These are phyloP conservation scores for Leptographium lundbergii DNA, from an alignment of 2,329 filamentous ascomycete species.

Conservation along the genomic window DNA sequence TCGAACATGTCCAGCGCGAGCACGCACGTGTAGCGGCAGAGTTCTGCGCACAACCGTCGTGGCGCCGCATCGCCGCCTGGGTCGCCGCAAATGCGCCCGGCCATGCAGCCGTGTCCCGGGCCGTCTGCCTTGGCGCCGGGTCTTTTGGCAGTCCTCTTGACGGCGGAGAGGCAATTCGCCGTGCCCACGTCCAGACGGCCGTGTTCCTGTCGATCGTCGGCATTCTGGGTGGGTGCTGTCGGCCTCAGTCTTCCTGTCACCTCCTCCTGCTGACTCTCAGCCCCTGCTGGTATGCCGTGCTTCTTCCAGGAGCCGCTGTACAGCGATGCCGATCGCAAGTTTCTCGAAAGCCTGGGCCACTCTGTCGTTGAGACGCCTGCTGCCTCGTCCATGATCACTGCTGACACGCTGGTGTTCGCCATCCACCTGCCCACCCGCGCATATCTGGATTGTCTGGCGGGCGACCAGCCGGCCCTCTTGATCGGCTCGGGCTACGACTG, in stretches of 20 bases:
- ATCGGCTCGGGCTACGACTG: slow-evolving; percentile 42
- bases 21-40: slow-evolving; percentile 11
- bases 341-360: slow-evolving; percentile 43
- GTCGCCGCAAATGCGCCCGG: slow-evolving; percentile 16
- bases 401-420: slow-evolving; percentile 43
- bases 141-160: slow-evolving; percentile 41
- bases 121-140: slow-evolving; percentile 42
- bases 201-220: slow-evolving; percentile 37
- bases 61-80: slow-evolving; percentile 20
- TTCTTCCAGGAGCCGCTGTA: slow-evolving; percentile 44
- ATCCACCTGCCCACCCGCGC: slow-evolving; percentile 45
- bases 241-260: neutral
- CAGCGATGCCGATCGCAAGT: slow-evolving; percentile 32
- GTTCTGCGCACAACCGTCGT: slow-evolving; percentile 17
- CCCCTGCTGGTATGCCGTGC: slow-evolving; percentile 23
- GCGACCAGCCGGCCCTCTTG: slow-evolving; percentile 36
- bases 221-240: slow-evolving; percentile 23
- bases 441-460: slow-evolving; percentile 37
- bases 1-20: slow-evolving; percentile 13
- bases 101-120: slow-evolving; percentile 22
- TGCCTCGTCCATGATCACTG: slow-evolving; percentile 37
- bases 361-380: slow-evolving; percentile 35
- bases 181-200: slow-evolving; percentile 38
- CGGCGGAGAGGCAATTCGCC: slow-evolving; percentile 29
- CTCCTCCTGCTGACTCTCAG: neutral